Base-by-base conservation (phyloP, 2,329 filamentous ascomycete genomes). In the Fusarium pseudoanthophilum region DNA sequence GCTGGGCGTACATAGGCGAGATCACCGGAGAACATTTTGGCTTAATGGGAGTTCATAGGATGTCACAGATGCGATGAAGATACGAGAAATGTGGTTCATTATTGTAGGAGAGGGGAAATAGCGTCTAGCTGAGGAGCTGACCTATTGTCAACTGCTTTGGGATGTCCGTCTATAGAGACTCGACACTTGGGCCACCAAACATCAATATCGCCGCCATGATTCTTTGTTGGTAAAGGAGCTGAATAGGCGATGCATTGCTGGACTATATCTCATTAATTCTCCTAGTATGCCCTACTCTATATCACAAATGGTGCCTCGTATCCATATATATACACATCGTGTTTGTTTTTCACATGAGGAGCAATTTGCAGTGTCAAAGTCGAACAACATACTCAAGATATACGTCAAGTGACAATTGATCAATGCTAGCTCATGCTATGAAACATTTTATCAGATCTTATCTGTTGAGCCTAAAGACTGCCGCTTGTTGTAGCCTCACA, bases 21-120 rank as follows among this genome's bases (percentile, higher is more conserved):
- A 52, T 80, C 79, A 42, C 73, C 78, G 21, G 74, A 68, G 61
- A 80, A 81, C 79, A 81, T 81, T 52, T 39, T 69, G 69, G 13
- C 26, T 20, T 42, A 39, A 13, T 3, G n/a, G 18, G 14, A 34
- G 24, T 37, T 28, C 7, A 13, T 18, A 39, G 21, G 14, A 20
- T 30, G 28, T 21, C 8, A 36, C 4, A 32, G 24, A 39, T n/a
- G 16, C 14, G 36, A 32, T 16, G 10, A 14, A 30, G 20, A 46
- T 15, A 13, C 34, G 21, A 55, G 40, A 58, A 34, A 56, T 7
- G 37, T 28, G 15, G 37, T 24, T 55, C 15, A 56, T 39, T 30
- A 14, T 46, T 40, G 39, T 40, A 40, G 49, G 40, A 37, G 46
- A 36, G 48, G 37, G 42, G 40, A 45, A 60, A 51, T 30, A 8